phyloP scores from a whole-genome alignment of 495 filamentous ascomycete genomes.

The Aspergillus bridgeri region DNA sequence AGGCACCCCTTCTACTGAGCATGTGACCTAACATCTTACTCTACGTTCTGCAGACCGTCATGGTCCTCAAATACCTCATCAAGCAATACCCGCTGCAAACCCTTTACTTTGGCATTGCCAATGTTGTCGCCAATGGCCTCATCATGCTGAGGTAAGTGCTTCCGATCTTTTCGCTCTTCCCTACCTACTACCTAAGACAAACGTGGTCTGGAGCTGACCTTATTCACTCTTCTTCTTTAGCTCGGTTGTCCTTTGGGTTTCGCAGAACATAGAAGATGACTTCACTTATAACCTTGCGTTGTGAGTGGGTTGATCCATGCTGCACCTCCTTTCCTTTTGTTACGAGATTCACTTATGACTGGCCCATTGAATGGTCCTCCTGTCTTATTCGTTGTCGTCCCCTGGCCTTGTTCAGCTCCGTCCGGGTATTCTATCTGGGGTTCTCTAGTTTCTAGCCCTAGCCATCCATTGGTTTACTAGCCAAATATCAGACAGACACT shows the following conservation, averaged over 20 bases:
- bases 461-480: background rate
- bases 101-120: constrained; percentile 89
- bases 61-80: constrained; percentile 91
- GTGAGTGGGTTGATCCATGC: constrained; percentile 33
- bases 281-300: constrained; percentile 94
- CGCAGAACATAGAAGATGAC: constrained; percentile 98
- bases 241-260: constrained; percentile 89
- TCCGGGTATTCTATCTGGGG: background rate
- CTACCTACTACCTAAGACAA: background rate
- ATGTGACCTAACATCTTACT: constrained; percentile 6
- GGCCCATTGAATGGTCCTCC: background rate
- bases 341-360: background rate
- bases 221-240: constrained; percentile 37
- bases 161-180: background rate
- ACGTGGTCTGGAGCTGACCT: constrained; percentile 16
- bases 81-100: constrained; percentile 75
- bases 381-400: background rate
- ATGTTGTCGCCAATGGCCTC: constrained; percentile 80
- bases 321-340: background rate
- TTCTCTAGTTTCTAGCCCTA: background rate
- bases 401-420: background rate
- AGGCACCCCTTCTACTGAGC: too few relatives aligned
- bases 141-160: constrained; percentile 78
- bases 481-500: background rate
- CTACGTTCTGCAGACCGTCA: constrained; percentile 53